Base-by-base conservation (phyloP, 2,329 filamentous ascomycete genomes). In the Cytospora chrysosperma region DNA sequence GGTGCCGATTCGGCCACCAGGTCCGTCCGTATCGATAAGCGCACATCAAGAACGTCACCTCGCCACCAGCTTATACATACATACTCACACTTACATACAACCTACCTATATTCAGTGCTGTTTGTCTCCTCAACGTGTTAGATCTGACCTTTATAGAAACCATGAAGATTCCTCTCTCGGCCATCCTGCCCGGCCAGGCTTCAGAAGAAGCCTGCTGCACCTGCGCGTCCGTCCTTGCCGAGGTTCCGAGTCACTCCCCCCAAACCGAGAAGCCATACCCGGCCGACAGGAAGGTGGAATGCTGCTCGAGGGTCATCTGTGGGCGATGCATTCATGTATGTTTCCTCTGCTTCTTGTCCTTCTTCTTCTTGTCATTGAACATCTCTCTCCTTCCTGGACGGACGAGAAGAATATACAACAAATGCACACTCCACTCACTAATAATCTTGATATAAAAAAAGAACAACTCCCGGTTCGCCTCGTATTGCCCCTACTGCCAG, bases 401-500 rank as follows among this genome's bases (percentile, higher is more conserved):
- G 7, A 19, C 21, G 4, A 9, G n/a, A 7, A 28, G 56, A 51
- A 15, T 24, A n/a, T 10, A 15, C 32, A 13, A 17, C 10, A 32
- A 32, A 17, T n/a, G n/a, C n/a, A n/a, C n/a, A n/a, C n/a, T n/a
- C n/a, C n/a, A n/a, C n/a, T n/a, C n/a, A n/a, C n/a, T n/a, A n/a
- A n/a, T n/a, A n/a, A n/a, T n/a, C n/a, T n/a, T n/a, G n/a, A n/a
- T n/a, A n/a, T n/a, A n/a, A n/a, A n/a, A n/a, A n/a, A n/a, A 86
- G 84, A 76, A 83, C 54, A 92, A 92, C 72, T 78, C 81, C 32
- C 86, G 90, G 49, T 93, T 92, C 75, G 82, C 83, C 59, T 78
- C 80, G 37, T 86, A 86, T 73, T 86, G 86, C 72, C 91, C 91
- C 0, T 94, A 90, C 74, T 95, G 91, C 73, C 91, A 94, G 75